Evolutionary conservation across 1,284 basidiomycete genomes (phyloP).

Genomic region (Baeospora myosura): DNA sequence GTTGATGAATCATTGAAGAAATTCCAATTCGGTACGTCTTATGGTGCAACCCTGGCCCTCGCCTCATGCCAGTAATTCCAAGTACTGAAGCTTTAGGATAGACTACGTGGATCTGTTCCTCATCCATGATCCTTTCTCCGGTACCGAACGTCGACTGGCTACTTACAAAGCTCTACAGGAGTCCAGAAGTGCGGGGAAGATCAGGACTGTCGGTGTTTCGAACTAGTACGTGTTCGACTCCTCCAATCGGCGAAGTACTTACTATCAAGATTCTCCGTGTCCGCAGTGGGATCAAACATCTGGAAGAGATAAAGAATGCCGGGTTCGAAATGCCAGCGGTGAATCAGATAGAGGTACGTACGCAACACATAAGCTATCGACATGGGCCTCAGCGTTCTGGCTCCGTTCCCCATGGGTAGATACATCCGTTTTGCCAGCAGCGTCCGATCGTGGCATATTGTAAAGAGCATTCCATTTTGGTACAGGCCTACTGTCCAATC

Average conservation of each 20-base stretch:
- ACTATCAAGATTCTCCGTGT: background rate
- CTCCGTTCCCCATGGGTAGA: conserved; percentile 27
- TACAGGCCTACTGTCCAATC: conserved; percentile 77
- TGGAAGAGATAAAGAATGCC: conserved; percentile 65
- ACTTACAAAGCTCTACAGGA: conserved; percentile 62
- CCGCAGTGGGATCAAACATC: conserved; percentile 62
- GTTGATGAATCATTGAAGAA: conserved; percentile 51
- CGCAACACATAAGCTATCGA: background rate
- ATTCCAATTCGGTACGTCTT: conserved; percentile 41
- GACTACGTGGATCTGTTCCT: conserved; percentile 75
- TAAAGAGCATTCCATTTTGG: conserved; percentile 53
- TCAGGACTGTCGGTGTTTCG: conserved; percentile 68
- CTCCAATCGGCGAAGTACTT: too few species aligned
- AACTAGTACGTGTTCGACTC: conserved; percentile 51
- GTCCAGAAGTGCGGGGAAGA: conserved; percentile 54
- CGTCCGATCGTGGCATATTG: conserved; percentile 75
- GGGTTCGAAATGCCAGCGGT: conserved; percentile 63
- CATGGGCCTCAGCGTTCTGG: background rate
- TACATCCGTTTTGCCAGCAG: conserved; percentile 84
- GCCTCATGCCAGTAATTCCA: conserved; percentile 2
- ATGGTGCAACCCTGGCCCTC: background rate
- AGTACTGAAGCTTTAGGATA: conserved; percentile 23
- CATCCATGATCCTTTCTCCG: conserved; percentile 67
- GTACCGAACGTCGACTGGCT: conserved; percentile 47
- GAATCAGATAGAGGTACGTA: conserved; percentile 76